Base-by-base conservation (phyloP, 805 yeast genomes). In the Jamesozyma lodderae region DNA sequence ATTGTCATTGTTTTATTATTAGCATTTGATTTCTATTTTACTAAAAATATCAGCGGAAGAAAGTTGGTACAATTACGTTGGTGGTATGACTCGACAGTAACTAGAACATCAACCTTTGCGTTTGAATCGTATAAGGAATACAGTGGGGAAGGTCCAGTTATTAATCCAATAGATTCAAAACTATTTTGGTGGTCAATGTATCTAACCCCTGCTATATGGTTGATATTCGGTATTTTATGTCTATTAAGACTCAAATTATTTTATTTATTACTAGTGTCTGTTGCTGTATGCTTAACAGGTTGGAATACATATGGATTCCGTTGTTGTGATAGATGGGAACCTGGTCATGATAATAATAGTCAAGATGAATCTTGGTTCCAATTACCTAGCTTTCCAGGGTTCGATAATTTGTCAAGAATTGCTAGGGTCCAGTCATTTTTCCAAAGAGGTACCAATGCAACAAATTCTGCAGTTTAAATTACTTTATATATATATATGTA, bases 11-110 rank as follows among this genome's bases (percentile, higher is more conserved):
- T 88, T 2, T 64, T 92, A 14, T 63, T 87, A 15, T 69, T 85
- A 16, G 83, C 95, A 0, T 85, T 86, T 1, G 98, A 90, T 59
- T 90, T 90, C 54, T 90, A 96, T 94, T 81, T 84, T 54, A 77
- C 85, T 18, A 92, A 90, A 56, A 90, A 90, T 60, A 82, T 90
- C 19, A 70, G 94, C 16, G 98, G 98, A 1, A 67, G 97, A 41
- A 70, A 85, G 40, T 62, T 90, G 40, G 96, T 92, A 4, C 97
- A 96, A 0, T 68, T 92, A 46, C 71, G 94, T 46, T 90, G 98
- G 98, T 90, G 97, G 96, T 92, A 90, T 57, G 96, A 90, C 56
- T 70, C 87, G 0, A 45, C 57, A 2, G 49, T 51, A 8, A 37
- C 41, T 10, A 44, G 48, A 10, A 44, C 48, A 5, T 42, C 50